Base-by-base conservation (phyloP, 352 stramenopile species). In the Poterioochromonas sp. region DNA sequence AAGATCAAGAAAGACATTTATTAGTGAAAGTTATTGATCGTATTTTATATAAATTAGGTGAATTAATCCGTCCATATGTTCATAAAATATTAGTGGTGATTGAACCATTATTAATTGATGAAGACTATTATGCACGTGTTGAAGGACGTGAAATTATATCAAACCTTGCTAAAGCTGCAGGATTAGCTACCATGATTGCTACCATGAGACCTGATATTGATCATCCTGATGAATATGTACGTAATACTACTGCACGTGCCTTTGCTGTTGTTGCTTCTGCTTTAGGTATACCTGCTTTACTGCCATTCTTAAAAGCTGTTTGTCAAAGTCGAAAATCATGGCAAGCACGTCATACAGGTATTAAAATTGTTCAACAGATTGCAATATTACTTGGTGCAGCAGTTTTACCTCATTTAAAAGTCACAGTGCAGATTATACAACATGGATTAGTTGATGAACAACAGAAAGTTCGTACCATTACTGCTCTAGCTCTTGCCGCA, bases 11-110 rank as follows among this genome's bases (percentile, higher is more conserved):
- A 81, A 88, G 96, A 0, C 96, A 99, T 80, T 89, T 99, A 80
- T 86, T 99, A 18, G 95, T 99, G 37, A 99, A 99, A 83, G 95
- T 99, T 22, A 98, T 99, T 80, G 95, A 99, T 83, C 93, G 96
- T 51, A 88, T 99, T 39, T 83, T 99, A 40, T 99, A 99, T 87
- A 98, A 99, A 81, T 87, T 99, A 37, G 94, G 98, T 79, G 95
- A 99, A 79, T 87, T 98, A 15, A 95, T 99, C 40, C 89, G 95
- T n/a, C 95, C 96, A 0, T 99, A 95, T 81, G 95, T 99, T 43
- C 95, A 99, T 88, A 96, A 98, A 80, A 99, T 99, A 70, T 83
- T 99, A 26, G 95, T 98, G 12, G 95, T 99, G 29, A 98, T 99
- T 80, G 94, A 98, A 84, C 95, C 96, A 26, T 85, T 99, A 62